Percentiles rank a stretch among this genome's conserved stretches.
These are phyloP conservation scores for Fallopia convolvulus DNA, from an alignment of 148 eudicot genomes.

Conservation along the genomic window DNA sequence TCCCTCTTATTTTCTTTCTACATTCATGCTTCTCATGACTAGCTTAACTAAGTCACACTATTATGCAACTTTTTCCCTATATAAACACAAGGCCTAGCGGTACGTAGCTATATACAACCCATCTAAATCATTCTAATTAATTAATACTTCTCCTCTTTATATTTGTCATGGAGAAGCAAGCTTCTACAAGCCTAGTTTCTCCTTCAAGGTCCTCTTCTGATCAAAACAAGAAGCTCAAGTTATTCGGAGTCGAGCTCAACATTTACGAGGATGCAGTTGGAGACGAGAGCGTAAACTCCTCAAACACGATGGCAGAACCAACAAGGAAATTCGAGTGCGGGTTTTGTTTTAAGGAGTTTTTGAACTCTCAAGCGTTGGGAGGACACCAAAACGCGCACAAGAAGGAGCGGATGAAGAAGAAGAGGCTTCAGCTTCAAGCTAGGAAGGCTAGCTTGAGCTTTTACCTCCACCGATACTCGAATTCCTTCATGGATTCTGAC, in stretches of 20 bases:
- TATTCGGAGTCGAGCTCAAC: constrained; percentile 74
- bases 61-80: neutral
- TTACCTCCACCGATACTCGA: constrained; percentile 42
- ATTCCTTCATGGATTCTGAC: constrained; percentile 16
- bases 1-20: neutral
- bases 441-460: constrained; percentile 58
- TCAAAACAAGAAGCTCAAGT: constrained; percentile 41
- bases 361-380: constrained; percentile 83
- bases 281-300: constrained; percentile 64
- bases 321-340: constrained; percentile 71
- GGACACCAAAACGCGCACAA: constrained; percentile 96
- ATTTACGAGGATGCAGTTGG: constrained; percentile 15
- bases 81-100: neutral
- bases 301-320: constrained; percentile 29
- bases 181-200: neutral
- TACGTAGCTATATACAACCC: neutral
- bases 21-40: constrained; percentile 13
- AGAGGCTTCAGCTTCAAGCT: constrained; percentile 76
- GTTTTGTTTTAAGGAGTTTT: constrained; percentile 64
- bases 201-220: neutral
- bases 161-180: neutral
- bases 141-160: neutral
- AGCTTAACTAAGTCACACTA: neutral
- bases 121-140: neutral
- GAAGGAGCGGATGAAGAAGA: constrained; percentile 80